These are phyloP conservation scores for Erysimum cheiranthoides DNA, from an alignment of 345 rosid species.

Conservation along the genomic window DNA sequence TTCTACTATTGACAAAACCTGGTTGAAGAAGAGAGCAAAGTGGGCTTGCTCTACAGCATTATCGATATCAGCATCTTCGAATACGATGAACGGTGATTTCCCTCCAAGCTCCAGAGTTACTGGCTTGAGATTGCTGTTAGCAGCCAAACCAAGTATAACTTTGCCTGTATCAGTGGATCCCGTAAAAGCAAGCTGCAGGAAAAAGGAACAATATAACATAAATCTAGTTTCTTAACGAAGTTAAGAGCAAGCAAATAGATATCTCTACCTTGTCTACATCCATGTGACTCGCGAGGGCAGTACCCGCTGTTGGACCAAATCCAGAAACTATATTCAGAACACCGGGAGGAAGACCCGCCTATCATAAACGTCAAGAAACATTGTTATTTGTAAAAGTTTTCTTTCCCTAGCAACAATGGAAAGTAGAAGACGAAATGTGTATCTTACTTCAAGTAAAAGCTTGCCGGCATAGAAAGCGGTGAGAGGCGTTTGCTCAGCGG, in stretches of 20 bases:
- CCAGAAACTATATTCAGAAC: constrained; percentile 89
- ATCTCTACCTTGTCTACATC: constrained; percentile 89
- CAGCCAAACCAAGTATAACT: constrained; percentile 73
- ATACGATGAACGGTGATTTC: constrained; percentile 90
- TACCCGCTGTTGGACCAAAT: constrained; percentile 86
- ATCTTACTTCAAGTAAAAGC: constrained; percentile 54
- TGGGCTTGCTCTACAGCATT: constrained; percentile 94
- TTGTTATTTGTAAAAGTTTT: not conserved
- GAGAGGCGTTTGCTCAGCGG: constrained; percentile 71
- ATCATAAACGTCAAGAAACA: constrained; percentile 29
- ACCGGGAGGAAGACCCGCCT: constrained; percentile 97
- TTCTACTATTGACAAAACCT: constrained; percentile 52
- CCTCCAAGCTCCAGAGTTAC: constrained; percentile 97
- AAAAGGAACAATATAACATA: constrained; percentile 1
- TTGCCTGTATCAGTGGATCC: constrained; percentile 88
- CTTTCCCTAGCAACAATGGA: not conserved
- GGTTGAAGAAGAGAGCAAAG: constrained; percentile 91
- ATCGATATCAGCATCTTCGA: constrained; percentile 88
- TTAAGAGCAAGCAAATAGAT: not conserved
- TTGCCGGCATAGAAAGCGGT: constrained; percentile 63
- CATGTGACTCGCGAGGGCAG: constrained; percentile 87
- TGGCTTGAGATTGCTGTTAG: constrained; percentile 94
- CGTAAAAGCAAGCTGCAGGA: constrained; percentile 82
- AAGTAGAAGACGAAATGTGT: not conserved
- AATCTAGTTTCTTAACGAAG: not conserved